phyloP scores from a whole-genome alignment of 2,329 filamentous ascomycete genomes.

The Emergomyces orientalis region DNA sequence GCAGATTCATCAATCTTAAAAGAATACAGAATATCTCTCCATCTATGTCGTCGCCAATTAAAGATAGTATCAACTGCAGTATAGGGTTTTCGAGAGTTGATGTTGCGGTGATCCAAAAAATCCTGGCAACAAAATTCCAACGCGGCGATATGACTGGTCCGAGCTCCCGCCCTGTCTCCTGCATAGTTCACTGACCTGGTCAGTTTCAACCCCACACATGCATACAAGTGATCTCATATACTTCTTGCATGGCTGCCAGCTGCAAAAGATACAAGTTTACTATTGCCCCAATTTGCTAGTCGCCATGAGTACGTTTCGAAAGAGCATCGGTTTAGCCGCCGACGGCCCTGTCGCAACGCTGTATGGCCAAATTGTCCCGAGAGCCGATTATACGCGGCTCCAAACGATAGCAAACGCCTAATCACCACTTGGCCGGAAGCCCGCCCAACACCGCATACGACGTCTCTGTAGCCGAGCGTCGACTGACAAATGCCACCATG shows the following conservation, averaged over 20 bases:
- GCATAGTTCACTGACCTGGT: neutral
- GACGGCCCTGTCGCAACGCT: neutral
- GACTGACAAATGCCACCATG: neutral
- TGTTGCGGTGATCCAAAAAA: neutral
- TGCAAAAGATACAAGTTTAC: neutral
- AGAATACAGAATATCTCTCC: too few species aligned
- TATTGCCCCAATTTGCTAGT: neutral
- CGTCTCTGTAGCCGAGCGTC: neutral
- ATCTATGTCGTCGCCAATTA: too few species aligned
- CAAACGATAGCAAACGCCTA: neutral
- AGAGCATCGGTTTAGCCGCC: neutral
- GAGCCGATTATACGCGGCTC: neutral
- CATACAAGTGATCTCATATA: neutral
- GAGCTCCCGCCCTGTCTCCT: too few species aligned
- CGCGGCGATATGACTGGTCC: neutral
- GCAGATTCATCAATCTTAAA: neutral
- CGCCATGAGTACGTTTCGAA: neutral
- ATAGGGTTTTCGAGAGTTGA: neutral
- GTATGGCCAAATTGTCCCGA: neutral
- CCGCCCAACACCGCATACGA: neutral
- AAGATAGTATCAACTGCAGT: neutral
- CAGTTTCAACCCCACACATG: neutral
- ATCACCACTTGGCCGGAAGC: conserved; percentile 6
- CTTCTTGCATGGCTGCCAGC: neutral
- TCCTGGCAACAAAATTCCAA: neutral